These are phyloP conservation scores for Amanita phalloides DNA, from an alignment of 768 basidiomycete genomes.

Conservation along the genomic window DNA sequence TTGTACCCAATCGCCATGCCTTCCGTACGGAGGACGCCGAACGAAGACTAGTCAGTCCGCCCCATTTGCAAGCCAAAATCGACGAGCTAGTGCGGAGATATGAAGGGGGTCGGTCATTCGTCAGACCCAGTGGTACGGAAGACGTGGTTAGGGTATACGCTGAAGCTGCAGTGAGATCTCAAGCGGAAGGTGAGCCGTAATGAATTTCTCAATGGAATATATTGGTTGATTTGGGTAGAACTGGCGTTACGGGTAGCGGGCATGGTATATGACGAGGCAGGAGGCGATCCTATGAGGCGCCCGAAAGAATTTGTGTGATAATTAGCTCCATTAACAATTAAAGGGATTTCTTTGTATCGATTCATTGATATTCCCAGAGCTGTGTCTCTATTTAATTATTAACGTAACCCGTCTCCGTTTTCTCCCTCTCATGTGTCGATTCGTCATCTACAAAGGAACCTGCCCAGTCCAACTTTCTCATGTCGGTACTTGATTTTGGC, in stretches of 20 bases:
- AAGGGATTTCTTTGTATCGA: not conserved
- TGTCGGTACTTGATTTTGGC: constrained; percentile 26
- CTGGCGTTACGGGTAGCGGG: constrained; percentile 81
- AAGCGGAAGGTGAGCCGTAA: constrained; percentile 68
- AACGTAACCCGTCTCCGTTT: not conserved
- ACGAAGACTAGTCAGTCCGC: constrained; percentile 71
- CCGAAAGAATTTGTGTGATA: constrained; percentile 62
- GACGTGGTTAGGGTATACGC: constrained; percentile 98
- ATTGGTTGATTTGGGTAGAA: constrained; percentile 31
- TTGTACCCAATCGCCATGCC: constrained; percentile 67
- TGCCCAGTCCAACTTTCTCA: constrained; percentile 88
- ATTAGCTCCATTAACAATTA: not conserved
- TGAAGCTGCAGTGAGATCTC: constrained; percentile 64
- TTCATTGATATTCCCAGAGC: no score
- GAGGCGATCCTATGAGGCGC: constrained; percentile 67
- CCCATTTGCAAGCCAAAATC: constrained; percentile 70
- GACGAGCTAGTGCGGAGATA: constrained; percentile 72
- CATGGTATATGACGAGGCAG: constrained; percentile 73
- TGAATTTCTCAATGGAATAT: not conserved
- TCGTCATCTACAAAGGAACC: constrained; percentile 93
- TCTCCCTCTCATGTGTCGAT: constrained; percentile 57
- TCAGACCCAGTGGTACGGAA: constrained; percentile 94
- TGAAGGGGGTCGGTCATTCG: constrained; percentile 84
- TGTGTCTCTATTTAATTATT: not conserved
- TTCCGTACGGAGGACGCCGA: constrained; percentile 95